A percentile compares a stretch with the other conserved stretches of the same genome.
These are phyloP conservation scores for Pichia eremophila DNA, from an alignment of 805 yeast species.

Conservation along the genomic window DNA sequence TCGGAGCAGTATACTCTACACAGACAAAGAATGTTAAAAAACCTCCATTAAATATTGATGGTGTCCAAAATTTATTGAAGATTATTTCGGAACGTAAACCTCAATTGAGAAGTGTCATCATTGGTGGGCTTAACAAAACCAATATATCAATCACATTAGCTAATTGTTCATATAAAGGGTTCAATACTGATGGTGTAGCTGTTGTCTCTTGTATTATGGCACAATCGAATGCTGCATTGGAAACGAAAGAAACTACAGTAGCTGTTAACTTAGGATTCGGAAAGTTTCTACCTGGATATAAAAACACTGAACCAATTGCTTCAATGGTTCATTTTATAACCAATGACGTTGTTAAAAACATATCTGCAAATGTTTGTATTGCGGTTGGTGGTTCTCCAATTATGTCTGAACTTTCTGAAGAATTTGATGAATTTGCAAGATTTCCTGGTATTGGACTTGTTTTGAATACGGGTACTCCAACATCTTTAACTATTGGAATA, in stretches of 20 bases:
- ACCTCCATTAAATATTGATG: conserved; percentile 60
- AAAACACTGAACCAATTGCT: not conserved
- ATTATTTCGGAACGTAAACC: conserved; percentile 30
- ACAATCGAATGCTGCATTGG: conserved; percentile 38
- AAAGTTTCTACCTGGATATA: not conserved
- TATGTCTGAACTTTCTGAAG: conserved; percentile 69
- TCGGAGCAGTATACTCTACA: conserved; percentile 74
- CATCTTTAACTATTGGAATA: conserved; percentile 31
- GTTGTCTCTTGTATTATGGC: conserved; percentile 85
- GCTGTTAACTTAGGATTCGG: conserved; percentile 2
- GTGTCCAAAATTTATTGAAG: conserved; percentile 45
- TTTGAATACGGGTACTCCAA: conserved; percentile 70
- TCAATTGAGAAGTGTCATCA: conserved; percentile 56
- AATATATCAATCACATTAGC: conserved; percentile 53
- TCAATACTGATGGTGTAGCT: conserved; percentile 68
- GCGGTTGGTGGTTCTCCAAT: conserved; percentile 83
- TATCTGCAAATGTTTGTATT: conserved; percentile 78
- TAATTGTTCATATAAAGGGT: conserved; percentile 37
- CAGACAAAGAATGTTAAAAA: conserved; percentile 52
- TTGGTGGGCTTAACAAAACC: conserved; percentile 65
- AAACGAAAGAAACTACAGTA: conserved; percentile 29
- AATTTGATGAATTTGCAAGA: conserved; percentile 56
- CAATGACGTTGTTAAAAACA: conserved; percentile 78
- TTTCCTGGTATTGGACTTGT: conserved; percentile 48
- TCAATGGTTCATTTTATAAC: conserved; percentile 86